phyloP scores from a whole-genome alignment of 2,329 filamentous ascomycete species.

The Paramyrothecium roridum region DNA sequence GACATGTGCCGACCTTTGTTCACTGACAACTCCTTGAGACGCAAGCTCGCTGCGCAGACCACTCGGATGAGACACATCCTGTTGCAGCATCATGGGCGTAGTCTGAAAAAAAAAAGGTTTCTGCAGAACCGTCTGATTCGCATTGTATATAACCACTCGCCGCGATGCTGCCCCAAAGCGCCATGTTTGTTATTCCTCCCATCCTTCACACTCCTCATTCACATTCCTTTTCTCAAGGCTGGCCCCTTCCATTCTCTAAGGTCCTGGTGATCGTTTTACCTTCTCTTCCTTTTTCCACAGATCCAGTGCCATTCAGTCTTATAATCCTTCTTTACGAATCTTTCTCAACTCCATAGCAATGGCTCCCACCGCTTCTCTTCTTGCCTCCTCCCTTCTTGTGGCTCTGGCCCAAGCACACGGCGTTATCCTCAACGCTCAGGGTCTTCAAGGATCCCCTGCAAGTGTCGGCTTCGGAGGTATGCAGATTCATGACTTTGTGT shows the following conservation, averaged over 20 bases:
- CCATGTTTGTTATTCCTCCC: not conserved
- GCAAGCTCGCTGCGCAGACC: not conserved
- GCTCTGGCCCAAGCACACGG: conserved; percentile 31
- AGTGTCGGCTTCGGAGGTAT: conserved; percentile 48
- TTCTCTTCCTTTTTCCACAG: not conserved
- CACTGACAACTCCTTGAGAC: not conserved
- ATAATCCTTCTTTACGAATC: conserved; percentile 7
- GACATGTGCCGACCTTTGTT: not conserved
- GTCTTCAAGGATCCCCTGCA: conserved; percentile 39
- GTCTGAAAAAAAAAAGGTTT: not conserved
- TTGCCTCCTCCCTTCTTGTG: conserved; percentile 11
- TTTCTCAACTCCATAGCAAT: conserved; percentile 11
- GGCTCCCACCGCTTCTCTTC: conserved; percentile 10
- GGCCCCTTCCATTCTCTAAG: conserved; percentile 1
- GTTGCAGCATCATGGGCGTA: not conserved
- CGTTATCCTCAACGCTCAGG: conserved; percentile 45
- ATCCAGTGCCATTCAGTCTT: not conserved
- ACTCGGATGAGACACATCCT: not conserved
- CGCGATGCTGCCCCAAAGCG: not conserved
- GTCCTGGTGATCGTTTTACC: conserved; percentile 1
- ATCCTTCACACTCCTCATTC: not conserved
- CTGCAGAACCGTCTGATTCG: not conserved
- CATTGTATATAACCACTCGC: not conserved
- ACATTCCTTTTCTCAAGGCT: conserved; percentile 1
- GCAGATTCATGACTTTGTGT: fast-evolving